Conservation (phyloP, 2,329 filamentous ascomycete genomes). For the Sporothrix curviconia region DNA sequence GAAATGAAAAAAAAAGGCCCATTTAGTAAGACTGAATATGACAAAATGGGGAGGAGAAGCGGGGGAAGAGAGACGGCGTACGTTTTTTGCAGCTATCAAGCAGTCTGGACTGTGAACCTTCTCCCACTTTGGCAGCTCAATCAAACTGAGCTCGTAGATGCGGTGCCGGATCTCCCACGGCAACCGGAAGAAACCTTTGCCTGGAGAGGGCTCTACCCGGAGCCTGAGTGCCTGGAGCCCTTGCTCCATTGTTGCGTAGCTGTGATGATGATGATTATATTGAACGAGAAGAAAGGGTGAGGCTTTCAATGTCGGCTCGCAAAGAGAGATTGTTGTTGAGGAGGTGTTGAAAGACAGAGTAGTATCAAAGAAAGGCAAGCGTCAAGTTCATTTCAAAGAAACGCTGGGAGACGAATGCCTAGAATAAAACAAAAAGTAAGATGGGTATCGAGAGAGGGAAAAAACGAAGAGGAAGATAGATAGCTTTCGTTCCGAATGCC, state of each 20-base stretch:
- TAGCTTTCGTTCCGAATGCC: not conserved
- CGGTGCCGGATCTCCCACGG: conserved; percentile 12
- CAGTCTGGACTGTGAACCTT: not conserved
- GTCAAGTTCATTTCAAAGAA: no score
- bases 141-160: conserved; percentile 14
- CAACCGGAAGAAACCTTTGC: conserved; percentile 9
- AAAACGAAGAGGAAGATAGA: not conserved
- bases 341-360: no score
- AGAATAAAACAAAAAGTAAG: not conserved
- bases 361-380: no score
- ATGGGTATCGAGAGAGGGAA: not conserved
- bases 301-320: no score
- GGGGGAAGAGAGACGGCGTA: not conserved
- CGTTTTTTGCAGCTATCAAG: not conserved
- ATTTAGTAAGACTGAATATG: no score
- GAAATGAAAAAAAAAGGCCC: no score
- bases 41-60: no score
- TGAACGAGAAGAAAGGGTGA: not conserved
- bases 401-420: no score
- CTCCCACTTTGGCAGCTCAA: conserved; percentile 12
- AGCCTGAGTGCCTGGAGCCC: not conserved
- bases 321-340: not conserved
- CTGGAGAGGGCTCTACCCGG: not conserved
- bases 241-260: not conserved
- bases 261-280: not conserved